phyloP scores from a whole-genome alignment of 2,329 filamentous ascomycete species.

The Pseudogymnoascus sp. region DNA sequence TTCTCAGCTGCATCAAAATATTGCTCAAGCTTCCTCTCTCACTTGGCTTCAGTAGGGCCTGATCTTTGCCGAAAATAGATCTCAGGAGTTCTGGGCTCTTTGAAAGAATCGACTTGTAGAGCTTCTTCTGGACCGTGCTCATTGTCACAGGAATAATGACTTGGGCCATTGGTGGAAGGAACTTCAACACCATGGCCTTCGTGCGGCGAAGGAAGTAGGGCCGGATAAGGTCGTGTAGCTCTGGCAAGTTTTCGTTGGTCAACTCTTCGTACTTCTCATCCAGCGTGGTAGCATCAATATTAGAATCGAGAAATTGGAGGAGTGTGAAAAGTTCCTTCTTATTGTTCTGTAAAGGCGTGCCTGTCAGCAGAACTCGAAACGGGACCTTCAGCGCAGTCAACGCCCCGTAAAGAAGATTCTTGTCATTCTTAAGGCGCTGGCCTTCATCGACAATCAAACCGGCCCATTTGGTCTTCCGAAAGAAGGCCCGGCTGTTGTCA shows the following conservation, averaged over 20 bases:
- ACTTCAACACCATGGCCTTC: constrained; percentile 83
- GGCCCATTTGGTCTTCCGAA: constrained; percentile 70
- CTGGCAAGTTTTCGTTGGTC: constrained; percentile 70
- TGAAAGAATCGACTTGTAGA: constrained; percentile 87
- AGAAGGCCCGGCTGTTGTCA: constrained; percentile 54
- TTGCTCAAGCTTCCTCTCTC: constrained; percentile 84
- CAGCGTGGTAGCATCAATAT: constrained; percentile 60
- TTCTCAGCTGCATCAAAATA: constrained; percentile 89
- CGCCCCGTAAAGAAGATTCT: constrained; percentile 70
- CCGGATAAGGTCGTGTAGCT: constrained; percentile 76
- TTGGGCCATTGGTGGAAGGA: constrained; percentile 86
- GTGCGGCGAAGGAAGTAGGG: constrained; percentile 68
- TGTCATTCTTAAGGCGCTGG: constrained; percentile 89
- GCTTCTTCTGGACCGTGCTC: constrained; percentile 84
- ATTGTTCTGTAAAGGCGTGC: constrained; percentile 83
- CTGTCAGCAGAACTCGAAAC: constrained; percentile 76
- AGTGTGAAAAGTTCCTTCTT: constrained; percentile 91
- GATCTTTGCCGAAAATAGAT: constrained; percentile 68
- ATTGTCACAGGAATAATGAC: constrained; percentile 96
- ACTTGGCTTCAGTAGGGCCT: constrained; percentile 48
- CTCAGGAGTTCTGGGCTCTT: constrained; percentile 86
- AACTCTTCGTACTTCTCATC: constrained; percentile 72
- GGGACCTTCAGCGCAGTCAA: constrained; percentile 67
- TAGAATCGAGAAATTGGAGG: constrained; percentile 80
- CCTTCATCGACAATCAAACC: constrained; percentile 92